These are phyloP conservation scores for Boletales sp. DNA, from an alignment of 768 basidiomycete genomes.

Conservation along the genomic window DNA sequence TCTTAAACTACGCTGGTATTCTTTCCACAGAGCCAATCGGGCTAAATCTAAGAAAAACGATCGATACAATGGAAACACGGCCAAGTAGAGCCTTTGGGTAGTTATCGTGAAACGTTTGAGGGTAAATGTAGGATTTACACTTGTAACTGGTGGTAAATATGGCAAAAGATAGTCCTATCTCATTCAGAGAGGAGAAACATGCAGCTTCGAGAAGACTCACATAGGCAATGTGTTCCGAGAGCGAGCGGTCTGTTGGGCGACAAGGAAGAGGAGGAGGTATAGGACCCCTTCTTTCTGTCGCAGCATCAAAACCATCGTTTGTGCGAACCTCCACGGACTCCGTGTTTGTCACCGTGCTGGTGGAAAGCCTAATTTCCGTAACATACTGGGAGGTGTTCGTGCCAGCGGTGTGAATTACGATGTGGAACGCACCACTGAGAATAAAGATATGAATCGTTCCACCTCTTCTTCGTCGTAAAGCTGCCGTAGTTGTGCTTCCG, in stretches of 20 bases:
- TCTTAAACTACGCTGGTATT: conserved; percentile 41
- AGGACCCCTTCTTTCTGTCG: not conserved
- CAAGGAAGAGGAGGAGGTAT: conserved; percentile 3
- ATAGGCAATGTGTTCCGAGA: conserved; percentile 25
- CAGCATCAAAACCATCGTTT: not conserved
- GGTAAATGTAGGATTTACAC: conserved; percentile 46
- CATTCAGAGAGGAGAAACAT: conserved; percentile 5
- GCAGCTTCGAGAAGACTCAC: conserved; percentile 16
- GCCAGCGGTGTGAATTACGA: not conserved
- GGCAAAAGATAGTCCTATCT: conserved; percentile 43
- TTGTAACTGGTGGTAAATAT: conserved; percentile 40
- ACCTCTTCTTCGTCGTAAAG: conserved; percentile 65
- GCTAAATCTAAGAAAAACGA: conserved; percentile 39
- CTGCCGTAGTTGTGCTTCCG: conserved; percentile 53
- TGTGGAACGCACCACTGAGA: conserved; percentile 49
- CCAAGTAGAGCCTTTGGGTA: conserved; percentile 53
- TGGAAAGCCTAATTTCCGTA: conserved; percentile 46
- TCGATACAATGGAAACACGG: conserved; percentile 46
- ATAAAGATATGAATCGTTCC: conserved; percentile 55
- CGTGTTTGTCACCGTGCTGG: conserved; percentile 24
- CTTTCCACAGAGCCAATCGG: conserved; percentile 54
- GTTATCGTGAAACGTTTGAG: conserved; percentile 50
- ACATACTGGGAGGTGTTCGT: conserved; percentile 44
- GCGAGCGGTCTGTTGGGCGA: conserved; percentile 14
- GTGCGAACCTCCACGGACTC: not conserved